phyloP scores from a whole-genome alignment of 306 rosid genomes.

The Malus sieversii region DNA sequence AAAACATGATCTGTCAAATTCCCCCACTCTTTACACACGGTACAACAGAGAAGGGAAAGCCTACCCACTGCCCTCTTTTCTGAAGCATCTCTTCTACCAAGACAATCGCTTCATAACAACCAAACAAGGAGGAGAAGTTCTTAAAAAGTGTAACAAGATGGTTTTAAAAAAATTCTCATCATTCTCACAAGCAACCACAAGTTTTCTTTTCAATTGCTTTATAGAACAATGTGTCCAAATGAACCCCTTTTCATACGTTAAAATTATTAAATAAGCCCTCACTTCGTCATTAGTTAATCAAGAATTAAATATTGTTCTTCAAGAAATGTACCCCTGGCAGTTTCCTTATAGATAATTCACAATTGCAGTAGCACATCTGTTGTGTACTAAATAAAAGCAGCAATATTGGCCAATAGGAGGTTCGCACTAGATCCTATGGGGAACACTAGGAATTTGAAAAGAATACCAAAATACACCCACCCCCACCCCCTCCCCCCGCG shows the following conservation, averaged over 20 bases:
- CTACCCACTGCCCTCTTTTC: not conserved
- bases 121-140: not conserved
- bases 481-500: not conserved
- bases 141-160: not conserved
- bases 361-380: not conserved
- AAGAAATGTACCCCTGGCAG: not conserved
- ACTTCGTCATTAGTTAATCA: not conserved
- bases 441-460: not conserved
- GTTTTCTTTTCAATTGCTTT: not conserved
- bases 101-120: not conserved
- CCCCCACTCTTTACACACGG: not conserved
- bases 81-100: not conserved
- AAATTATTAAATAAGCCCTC: not conserved
- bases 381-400: not conserved
- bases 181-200: not conserved
- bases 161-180: not conserved
- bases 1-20: not conserved
- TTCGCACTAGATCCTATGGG: not conserved
- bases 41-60: not conserved
- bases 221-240: not conserved
- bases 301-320: not conserved
- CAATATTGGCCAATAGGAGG: not conserved
- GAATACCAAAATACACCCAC: not conserved
- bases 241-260: not conserved
- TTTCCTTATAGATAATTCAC: not conserved